phyloP scores from a whole-genome alignment of 73 alveolate genomes.

The Tetrahymena malaccensis region DNA sequence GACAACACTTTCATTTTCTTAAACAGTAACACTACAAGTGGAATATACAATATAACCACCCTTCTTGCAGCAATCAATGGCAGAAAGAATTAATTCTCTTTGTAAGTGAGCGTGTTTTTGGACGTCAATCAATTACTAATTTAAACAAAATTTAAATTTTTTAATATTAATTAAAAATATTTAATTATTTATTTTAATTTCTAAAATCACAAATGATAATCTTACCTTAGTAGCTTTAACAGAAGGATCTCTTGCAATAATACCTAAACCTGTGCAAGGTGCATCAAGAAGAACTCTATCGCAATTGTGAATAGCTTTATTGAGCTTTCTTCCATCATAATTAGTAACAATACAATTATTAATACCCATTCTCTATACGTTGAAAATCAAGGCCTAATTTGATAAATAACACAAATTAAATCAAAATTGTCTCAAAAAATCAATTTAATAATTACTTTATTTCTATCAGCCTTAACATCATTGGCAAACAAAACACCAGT shows the following conservation, averaged over 20 bases:
- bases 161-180: too few species aligned
- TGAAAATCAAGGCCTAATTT: conserved; percentile 70
- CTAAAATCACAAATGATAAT: neutral
- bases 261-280: conserved; percentile 99
- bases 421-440: neutral
- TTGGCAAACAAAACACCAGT: conserved; percentile 96
- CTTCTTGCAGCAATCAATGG: conserved; percentile 94
- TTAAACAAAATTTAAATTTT: neutral
- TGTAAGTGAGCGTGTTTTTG: conserved; percentile 89
- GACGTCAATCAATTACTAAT: conserved; percentile 78
- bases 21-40: conserved; percentile 97
- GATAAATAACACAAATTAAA: neutral
- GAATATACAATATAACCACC: conserved; percentile 77
- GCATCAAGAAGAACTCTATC: conserved; percentile 98
- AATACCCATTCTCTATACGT: conserved; percentile 95
- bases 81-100: conserved; percentile 95
- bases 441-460: neutral
- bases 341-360: conserved; percentile 90
- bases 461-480: conserved; percentile 93
- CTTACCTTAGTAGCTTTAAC: conserved; percentile 86
- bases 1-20: conserved; percentile 97
- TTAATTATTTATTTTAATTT: neutral
- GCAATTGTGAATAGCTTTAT: conserved; percentile 75
- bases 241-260: conserved; percentile 95
- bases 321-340: conserved; percentile 96